These are phyloP conservation scores for Vigna nakashimae DNA, from an alignment of 306 rosid genomes.

Conservation along the genomic window DNA sequence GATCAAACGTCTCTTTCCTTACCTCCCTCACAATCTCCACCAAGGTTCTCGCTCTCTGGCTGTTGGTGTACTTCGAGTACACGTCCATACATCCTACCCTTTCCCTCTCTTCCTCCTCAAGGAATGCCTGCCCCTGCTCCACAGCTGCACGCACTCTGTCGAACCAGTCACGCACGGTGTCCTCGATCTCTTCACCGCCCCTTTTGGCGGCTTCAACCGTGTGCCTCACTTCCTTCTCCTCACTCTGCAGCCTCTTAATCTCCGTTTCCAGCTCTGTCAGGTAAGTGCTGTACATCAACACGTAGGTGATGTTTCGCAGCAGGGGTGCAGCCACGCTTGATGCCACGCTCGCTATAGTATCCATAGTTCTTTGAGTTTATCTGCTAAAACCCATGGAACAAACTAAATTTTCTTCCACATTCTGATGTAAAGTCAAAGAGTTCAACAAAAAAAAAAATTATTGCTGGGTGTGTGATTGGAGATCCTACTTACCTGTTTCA, in stretches of 20 bases:
- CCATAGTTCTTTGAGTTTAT: constrained; percentile 17
- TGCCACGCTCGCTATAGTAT: constrained; percentile 35
- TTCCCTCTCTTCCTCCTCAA: background rate
- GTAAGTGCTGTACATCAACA: constrained; percentile 44
- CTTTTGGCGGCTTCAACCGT: constrained; percentile 46
- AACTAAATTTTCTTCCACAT: background rate
- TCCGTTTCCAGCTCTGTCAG: constrained; percentile 26
- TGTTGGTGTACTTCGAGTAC: constrained; percentile 14
- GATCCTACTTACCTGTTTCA: constrained; percentile 1
- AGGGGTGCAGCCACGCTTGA: constrained; percentile 39
- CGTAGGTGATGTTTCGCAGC: constrained; percentile 22
- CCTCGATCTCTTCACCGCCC: constrained; percentile 49
- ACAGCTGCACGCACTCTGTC: constrained; percentile 10
- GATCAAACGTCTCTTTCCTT: constrained; percentile 13
- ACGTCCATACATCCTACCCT: constrained; percentile 45
- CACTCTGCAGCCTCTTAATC: constrained; percentile 41
- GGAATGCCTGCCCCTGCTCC: constrained; percentile 27
- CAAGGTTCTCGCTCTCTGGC: constrained; percentile 37
- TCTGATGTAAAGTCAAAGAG: constrained; percentile 4
- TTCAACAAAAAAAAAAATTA: background rate
- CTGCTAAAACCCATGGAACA: constrained; percentile 16
- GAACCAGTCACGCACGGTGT: constrained; percentile 45
- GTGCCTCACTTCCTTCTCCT: constrained; percentile 42
- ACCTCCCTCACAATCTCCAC: background rate
- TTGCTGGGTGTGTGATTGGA: background rate